These are phyloP conservation scores for Saccharomycopsis fibuligera DNA, from an alignment of 805 yeast species.

Conservation along the genomic window DNA sequence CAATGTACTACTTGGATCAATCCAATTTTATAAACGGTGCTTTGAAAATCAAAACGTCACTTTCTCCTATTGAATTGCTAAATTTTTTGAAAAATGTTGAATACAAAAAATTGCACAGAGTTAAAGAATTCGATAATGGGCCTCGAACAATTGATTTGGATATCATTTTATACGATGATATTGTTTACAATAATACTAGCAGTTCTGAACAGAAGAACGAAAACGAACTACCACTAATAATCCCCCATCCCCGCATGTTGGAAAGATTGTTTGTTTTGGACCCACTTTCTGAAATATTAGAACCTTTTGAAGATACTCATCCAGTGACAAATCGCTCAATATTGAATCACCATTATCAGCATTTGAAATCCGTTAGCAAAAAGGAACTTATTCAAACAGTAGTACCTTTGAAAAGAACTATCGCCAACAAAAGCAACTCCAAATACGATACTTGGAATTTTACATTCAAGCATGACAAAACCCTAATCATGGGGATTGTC, in stretches of 20 bases:
- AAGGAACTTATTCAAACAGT: conserved; percentile 8
- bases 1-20: conserved; percentile 86
- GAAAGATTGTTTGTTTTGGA: conserved; percentile 86
- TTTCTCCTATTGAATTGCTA: conserved; percentile 61
- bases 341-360: conserved; percentile 51
- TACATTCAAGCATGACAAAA: conserved; percentile 35
- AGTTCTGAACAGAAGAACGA: neutral
- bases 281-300: conserved; percentile 78
- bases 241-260: conserved; percentile 86
- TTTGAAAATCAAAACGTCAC: conserved; percentile 51
- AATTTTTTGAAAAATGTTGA: conserved; percentile 67
- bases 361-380: conserved; percentile 32
- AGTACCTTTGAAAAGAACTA: conserved; percentile 5
- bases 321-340: conserved; percentile 85
- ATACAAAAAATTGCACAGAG: conserved; percentile 60
- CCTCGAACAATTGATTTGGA: conserved; percentile 91
- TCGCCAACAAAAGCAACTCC: neutral
- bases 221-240: conserved; percentile 42
- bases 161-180: conserved; percentile 61
- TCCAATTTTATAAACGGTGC: conserved; percentile 81
- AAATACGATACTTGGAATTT: conserved; percentile 6
- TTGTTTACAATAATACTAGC: conserved; percentile 14
- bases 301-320: conserved; percentile 50
- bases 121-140: conserved; percentile 80
- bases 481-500: conserved; percentile 79